A percentile compares a stretch with the other conserved stretches of the same genome.
phyloP scores from a whole-genome alignment of 2,329 filamentous ascomycete genomes.

The Aspergillus neoniger region DNA sequence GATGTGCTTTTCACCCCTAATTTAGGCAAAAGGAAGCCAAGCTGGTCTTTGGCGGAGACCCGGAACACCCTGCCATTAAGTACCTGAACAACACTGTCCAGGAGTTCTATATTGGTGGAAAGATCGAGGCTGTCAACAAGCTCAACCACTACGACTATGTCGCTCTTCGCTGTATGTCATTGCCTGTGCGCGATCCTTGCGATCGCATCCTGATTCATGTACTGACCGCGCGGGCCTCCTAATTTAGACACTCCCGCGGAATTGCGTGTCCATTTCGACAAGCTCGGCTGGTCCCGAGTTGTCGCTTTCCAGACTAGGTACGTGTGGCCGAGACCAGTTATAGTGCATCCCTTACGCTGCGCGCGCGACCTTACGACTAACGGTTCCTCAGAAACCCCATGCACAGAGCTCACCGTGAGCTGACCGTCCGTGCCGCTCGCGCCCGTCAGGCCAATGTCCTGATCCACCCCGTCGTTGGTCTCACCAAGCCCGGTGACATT shows the following conservation, averaged over 20 bases:
- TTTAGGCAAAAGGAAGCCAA: conserved; percentile 80
- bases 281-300: conserved; percentile 96
- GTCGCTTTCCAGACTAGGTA: conserved; percentile 92
- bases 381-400: conserved; percentile 75
- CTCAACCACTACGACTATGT: conserved; percentile 99
- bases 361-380: conserved; percentile 1
- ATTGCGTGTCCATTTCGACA: conserved; percentile 95
- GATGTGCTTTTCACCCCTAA: conserved; percentile 12
- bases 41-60: conserved; percentile 90
- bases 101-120: conserved; percentile 93
- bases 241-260: conserved; percentile 81
- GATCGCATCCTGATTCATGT: not conserved
- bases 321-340: conserved; percentile 6
- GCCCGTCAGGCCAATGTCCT: conserved; percentile 97
- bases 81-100: conserved; percentile 79
- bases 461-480: conserved; percentile 96
- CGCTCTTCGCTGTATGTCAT: conserved; percentile 77
- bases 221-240: conserved; percentile 12
- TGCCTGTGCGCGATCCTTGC: not conserved
- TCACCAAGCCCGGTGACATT: conserved; percentile 99
- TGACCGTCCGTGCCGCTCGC: conserved; percentile 95
- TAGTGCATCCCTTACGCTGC: not conserved
- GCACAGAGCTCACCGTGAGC: conserved; percentile 96
- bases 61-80: conserved; percentile 87
- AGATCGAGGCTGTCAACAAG: conserved; percentile 91